Evolutionary conservation across 2,329 filamentous ascomycete genomes (phyloP).

Genomic region (Colletotrichum chlorophyti): DNA sequence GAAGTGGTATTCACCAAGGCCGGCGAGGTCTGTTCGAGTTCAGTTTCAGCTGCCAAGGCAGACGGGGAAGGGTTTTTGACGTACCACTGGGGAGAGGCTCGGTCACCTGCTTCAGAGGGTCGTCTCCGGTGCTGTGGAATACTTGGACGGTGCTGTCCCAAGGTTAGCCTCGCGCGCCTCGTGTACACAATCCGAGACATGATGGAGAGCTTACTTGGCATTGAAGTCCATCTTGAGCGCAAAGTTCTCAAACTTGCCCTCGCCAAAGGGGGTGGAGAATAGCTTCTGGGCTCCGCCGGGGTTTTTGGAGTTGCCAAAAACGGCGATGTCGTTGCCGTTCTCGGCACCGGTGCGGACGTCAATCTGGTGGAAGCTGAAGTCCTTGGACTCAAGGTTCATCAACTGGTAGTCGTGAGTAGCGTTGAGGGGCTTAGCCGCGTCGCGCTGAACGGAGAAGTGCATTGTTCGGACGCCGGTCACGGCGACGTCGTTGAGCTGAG

Average conservation of each 20-base stretch:
- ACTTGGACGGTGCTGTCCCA: constrained; percentile 40
- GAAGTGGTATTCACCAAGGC: constrained; percentile 53
- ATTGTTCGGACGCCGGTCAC: constrained; percentile 51
- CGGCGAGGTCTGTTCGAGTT: constrained; percentile 31
- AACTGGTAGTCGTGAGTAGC: constrained; percentile 52
- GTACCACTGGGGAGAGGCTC: constrained; percentile 44
- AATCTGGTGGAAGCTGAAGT: constrained; percentile 27
- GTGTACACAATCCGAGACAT: no score
- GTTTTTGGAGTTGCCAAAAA: constrained; percentile 27
- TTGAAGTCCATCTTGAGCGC: constrained; percentile 27
- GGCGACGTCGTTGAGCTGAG: constrained; percentile 43
- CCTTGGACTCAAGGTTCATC: constrained; percentile 30
- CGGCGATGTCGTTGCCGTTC: constrained; percentile 38
- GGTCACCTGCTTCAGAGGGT: constrained; percentile 43
- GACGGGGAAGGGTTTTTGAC: neutral
- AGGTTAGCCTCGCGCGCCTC: no score
- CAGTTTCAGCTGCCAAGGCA: neutral
- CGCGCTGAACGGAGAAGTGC: constrained; percentile 53
- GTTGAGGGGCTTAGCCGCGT: constrained; percentile 47
- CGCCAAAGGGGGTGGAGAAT: constrained; percentile 27
- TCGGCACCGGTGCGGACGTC: constrained; percentile 39
- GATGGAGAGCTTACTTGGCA: constrained; percentile 2
- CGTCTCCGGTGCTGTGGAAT: constrained; percentile 49
- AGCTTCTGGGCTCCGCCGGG: constrained; percentile 8
- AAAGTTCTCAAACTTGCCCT: constrained; percentile 27